Base-by-base conservation (phyloP, 805 yeast species). In the Candida rishiriensis region DNA sequence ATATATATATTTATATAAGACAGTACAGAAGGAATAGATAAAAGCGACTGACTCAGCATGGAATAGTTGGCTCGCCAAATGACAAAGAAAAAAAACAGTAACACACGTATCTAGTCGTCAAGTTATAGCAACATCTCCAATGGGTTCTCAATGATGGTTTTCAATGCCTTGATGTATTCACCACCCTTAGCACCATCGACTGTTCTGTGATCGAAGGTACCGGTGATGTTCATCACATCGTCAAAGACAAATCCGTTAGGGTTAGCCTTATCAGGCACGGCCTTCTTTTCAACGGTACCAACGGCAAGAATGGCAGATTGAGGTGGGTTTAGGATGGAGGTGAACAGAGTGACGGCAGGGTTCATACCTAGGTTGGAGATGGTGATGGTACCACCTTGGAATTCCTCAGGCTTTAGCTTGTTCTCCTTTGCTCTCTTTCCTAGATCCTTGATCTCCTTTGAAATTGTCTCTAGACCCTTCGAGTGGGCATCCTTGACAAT, bases 331-430 rank as follows among this genome's bases (percentile, higher is more conserved):
- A 93, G 83, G 70, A 93, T 93, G 32, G 99, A 91, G 29, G 99
- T 91, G 81, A 93, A 93, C 65, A 85, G 62, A 53, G 81, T 76
- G 38, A 91, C 97, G 44, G 99, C 98, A 46, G 73, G 79, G 81
- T 93, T 93, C 99, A 93, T 93, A 65, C 99, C 99, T 77, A 93
- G 76, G 84, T 93, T 93, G 54, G 98, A 93, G 63, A 93, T 91
- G 67, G 97, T 89, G 69, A 93, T 88, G 57, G 99, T 90, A 64
- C 99, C 99, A 60, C 99, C 99, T 78, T 88, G 96, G 83, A 86
- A 93, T 74, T 93, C 99, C 69, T 88, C 95, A 51, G 99, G 99
- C 54, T 71, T 64, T 66, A 93, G 82, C 76, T 91, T 93, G 71
- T 88, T 89, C 48, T 77, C 88, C 71, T 91, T 89, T 50, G 99